These are phyloP conservation scores for Backusella luteola DNA, from an alignment of 192 early-diverging fungal species.

Conservation along the genomic window DNA sequence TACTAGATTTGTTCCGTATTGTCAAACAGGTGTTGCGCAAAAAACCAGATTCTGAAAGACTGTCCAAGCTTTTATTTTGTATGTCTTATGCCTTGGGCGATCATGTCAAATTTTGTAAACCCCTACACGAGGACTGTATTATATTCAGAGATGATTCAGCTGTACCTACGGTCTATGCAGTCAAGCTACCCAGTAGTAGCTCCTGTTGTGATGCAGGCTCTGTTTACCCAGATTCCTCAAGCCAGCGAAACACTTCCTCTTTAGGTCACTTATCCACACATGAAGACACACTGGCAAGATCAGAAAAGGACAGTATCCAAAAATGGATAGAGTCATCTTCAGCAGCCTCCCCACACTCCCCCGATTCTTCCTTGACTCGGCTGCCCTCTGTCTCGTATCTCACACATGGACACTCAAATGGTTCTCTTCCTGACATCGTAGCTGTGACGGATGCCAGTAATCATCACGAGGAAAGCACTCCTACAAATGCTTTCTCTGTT, in stretches of 20 bases:
- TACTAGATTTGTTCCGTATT: slow-evolving; percentile 34
- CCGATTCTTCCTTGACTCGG: background rate
- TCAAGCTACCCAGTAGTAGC: slow-evolving; percentile 7
- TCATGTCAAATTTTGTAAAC: slow-evolving; percentile 27
- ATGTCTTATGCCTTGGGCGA: slow-evolving; percentile 35
- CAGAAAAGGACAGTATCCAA: slow-evolving; percentile 13
- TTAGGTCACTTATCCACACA: background rate
- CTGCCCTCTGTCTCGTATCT: slow-evolving; percentile 17
- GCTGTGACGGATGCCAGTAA: background rate
- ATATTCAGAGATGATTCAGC: slow-evolving; percentile 21
- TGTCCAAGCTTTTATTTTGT: slow-evolving; percentile 36
- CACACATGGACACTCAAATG: background rate
- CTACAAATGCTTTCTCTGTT: slow-evolving; percentile 8
- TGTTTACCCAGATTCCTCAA: background rate
- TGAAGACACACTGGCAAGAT: background rate
- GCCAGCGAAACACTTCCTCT: background rate
- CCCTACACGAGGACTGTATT: slow-evolving; percentile 21
- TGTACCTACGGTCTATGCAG: slow-evolving; percentile 4
- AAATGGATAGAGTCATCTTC: slow-evolving; percentile 23
- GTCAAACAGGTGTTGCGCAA: slow-evolving; percentile 30
- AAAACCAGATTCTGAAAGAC: slow-evolving; percentile 26
- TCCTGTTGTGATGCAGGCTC: slow-evolving; percentile 5
- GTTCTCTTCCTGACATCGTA: background rate
- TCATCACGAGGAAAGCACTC: background rate
- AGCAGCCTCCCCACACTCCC: background rate